Percentiles rank a stretch among this genome's conserved stretches.
Conservation (phyloP, 163 green algal genomes). For the Scenedesmus sp. region DNA sequence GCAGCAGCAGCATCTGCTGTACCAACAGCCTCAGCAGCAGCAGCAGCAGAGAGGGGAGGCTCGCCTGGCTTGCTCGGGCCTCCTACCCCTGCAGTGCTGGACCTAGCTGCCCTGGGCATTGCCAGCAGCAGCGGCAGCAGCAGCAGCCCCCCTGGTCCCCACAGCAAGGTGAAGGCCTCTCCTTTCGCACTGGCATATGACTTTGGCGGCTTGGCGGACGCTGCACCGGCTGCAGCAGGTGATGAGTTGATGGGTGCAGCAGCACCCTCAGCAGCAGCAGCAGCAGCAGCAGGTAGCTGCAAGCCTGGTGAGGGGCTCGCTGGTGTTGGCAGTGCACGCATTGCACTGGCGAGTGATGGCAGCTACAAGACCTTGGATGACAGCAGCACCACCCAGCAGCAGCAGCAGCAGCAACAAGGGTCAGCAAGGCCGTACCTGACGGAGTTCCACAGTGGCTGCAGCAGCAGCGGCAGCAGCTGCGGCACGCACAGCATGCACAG, state of each 20-base stretch:
- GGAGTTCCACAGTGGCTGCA: background rate
- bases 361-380: background rate
- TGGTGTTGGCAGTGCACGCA: slow-evolving; percentile 16
- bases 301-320: background rate
- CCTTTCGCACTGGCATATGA: slow-evolving; percentile 39
- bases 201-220: slow-evolving; percentile 24
- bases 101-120: background rate
- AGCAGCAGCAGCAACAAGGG: background rate
- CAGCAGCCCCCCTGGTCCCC: background rate
- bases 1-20: slow-evolving; percentile 1
- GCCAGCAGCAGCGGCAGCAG: background rate
- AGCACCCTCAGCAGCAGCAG: background rate
- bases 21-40: background rate
- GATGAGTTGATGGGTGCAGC: background rate
- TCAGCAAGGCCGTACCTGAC: background rate
- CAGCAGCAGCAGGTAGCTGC: background rate
- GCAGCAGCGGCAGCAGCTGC: background rate
- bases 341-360: background rate
- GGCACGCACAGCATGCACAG: background rate
- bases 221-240: background rate
- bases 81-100: background rate
- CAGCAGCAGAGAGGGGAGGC: background rate
- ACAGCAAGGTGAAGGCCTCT: background rate
- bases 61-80: background rate
- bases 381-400: background rate